Evolutionary conservation across 768 basidiomycete genomes (phyloP).

Genomic region (Bullera alba): DNA sequence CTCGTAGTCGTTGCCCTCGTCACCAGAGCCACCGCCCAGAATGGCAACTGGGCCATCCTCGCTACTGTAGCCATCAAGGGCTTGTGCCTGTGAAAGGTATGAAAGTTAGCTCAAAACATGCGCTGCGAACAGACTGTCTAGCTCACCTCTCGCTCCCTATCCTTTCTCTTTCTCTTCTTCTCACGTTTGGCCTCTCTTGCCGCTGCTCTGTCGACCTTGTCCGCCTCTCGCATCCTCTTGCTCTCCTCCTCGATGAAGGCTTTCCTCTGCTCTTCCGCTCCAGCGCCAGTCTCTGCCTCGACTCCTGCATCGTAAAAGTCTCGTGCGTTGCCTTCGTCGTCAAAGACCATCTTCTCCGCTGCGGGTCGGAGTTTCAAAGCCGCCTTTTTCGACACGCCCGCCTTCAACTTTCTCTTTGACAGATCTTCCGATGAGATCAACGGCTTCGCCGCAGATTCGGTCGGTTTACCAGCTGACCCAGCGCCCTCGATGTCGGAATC

Average conservation of each 20-base stretch:
- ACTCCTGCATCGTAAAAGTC: constrained; percentile 77
- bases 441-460: constrained; percentile 35
- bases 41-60: constrained; percentile 43
- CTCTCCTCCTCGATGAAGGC: constrained; percentile 68
- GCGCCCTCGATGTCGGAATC: neutral
- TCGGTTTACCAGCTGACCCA: neutral
- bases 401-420: constrained; percentile 81
- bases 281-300: constrained; percentile 56
- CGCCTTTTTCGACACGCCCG: constrained; percentile 66
- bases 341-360: constrained; percentile 75
- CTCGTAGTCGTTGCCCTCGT: constrained; percentile 49
- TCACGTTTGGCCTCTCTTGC: constrained; percentile 82
- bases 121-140: too few relatives aligned
- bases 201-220: constrained; percentile 69
- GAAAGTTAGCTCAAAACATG: too few relatives aligned
- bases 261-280: constrained; percentile 60
- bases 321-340: constrained; percentile 75
- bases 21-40: constrained; percentile 51
- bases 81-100: neutral
- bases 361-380: constrained; percentile 57
- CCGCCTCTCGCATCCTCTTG: constrained; percentile 62
- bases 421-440: constrained; percentile 50
- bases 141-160: constrained; percentile 55
- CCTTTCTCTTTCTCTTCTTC: constrained; percentile 87
- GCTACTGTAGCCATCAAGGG: constrained; percentile 6